Base-by-base conservation (phyloP, 176 grass and related monocot genomes). In the Luzula sylvatica region DNA sequence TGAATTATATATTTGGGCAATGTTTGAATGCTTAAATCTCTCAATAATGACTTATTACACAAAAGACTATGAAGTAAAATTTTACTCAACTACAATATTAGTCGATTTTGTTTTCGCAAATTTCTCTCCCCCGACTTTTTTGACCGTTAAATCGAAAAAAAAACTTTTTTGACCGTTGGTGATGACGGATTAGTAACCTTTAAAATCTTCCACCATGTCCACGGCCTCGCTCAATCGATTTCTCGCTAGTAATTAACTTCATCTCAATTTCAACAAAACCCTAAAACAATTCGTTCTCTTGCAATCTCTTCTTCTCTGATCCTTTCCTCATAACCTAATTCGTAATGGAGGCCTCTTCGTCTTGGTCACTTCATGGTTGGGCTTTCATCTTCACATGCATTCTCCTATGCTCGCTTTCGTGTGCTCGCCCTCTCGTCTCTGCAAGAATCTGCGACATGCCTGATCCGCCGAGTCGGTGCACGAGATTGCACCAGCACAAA, bases 341-440 rank as follows among this genome's bases (percentile, higher is more conserved):
- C n/a, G n/a, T 51, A 22, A 64, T 64, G 60, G 44, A 35, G 25
- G 30, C 19, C 43, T 30, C 60, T 64, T 49, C 59, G 29, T 32
- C 23, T 26, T 54, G 22, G 13, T 28, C 52, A 9, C 13, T 3
- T 26, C 42, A 47, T 45, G 44, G 46, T 45, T 50, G 26, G 59
- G 23, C 9, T 1, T 17, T 64, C 59, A 64, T 49, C 59, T 32
- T 64, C 20, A 16, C 59, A 64, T 64, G 59, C 25, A 49, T 64
- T 64, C 59, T 64, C 8, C 15, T 64, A 27, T 49, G 42, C n/a
- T 7, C 42, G 11, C 24, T 27, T n/a, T 64, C 59, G 20, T 49
- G 59, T 17, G 59, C 59, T 2, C 42, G 59, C 41, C 42, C 59
- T 64, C 19, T 64, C 23, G 42, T 27, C 8, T 48, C 59, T 13